Conservation (phyloP, 1,139 yeast genomes). For the Williopsis jadinii region DNA sequence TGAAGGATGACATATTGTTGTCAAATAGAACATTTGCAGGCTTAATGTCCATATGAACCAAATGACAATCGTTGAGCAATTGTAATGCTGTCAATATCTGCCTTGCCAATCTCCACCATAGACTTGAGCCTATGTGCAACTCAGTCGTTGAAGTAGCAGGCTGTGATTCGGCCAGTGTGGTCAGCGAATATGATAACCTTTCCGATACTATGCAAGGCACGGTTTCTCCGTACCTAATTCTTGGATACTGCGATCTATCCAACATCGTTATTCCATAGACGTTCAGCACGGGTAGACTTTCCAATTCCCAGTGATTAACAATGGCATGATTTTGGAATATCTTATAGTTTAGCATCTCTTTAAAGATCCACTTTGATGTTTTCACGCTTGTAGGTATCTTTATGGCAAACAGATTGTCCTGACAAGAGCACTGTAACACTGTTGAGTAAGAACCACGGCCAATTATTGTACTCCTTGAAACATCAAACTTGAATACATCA, state of each 20-base stretch:
- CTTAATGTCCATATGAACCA: slow-evolving; percentile 32
- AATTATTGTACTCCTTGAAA: slow-evolving; percentile 5
- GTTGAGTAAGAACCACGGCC: slow-evolving; percentile 28
- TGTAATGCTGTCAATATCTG: slow-evolving; percentile 21
- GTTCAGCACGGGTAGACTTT: slow-evolving; percentile 25
- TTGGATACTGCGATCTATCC: slow-evolving; percentile 8
- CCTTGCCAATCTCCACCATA: slow-evolving; percentile 27
- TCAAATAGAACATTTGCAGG: slow-evolving; percentile 28
- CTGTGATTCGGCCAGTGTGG: slow-evolving; percentile 12
- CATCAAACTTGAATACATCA: background rate
- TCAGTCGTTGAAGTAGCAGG: slow-evolving; percentile 1
- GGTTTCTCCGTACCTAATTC: slow-evolving; percentile 17
- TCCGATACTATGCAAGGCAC: slow-evolving; percentile 27
- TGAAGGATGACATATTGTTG: slow-evolving; percentile 18
- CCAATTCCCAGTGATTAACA: slow-evolving; percentile 3
- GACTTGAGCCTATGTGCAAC: slow-evolving; percentile 19
- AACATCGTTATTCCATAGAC: slow-evolving; percentile 23
- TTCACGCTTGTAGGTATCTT: slow-evolving; percentile 27
- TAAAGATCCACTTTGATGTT: slow-evolving; percentile 23
- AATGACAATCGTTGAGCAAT: slow-evolving; percentile 19
- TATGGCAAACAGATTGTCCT: slow-evolving; percentile 19
- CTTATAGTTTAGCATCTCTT: slow-evolving; percentile 23
- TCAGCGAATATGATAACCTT: slow-evolving; percentile 21
- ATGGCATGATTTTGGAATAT: slow-evolving; percentile 19
- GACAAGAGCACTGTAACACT: slow-evolving; percentile 16